These are phyloP conservation scores for Cryphonectria naterciae DNA, from an alignment of 2,329 filamentous ascomycete genomes.

Conservation along the genomic window DNA sequence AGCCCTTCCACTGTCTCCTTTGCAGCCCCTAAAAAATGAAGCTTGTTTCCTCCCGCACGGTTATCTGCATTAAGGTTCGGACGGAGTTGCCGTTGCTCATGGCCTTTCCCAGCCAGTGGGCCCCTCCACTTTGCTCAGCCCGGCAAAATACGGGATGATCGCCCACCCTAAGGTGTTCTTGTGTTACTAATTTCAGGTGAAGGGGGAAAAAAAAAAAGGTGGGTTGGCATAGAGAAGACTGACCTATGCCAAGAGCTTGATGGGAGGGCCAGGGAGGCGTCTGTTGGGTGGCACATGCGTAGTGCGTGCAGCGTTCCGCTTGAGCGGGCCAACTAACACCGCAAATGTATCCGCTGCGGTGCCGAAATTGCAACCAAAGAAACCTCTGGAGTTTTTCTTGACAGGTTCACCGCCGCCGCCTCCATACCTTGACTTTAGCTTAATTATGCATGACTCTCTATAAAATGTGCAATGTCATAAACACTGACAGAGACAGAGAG, in stretches of 20 bases:
- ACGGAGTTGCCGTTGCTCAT: constrained; percentile 1
- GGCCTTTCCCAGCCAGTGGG: not conserved
- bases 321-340: not conserved
- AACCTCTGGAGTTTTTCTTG: not conserved
- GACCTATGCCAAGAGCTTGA: not conserved
- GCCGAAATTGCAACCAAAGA: not conserved
- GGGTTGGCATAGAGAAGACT: not conserved
- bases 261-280: no score
- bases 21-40: constrained; percentile 2
- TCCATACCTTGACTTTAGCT: not conserved
- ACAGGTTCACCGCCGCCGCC: not conserved
- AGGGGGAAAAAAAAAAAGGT: not conserved
- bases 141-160: not conserved
- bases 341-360: not conserved
- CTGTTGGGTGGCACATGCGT: no score
- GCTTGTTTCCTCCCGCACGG: constrained; percentile 10
- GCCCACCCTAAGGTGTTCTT: not conserved
- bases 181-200: not conserved
- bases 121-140: constrained; percentile 2
- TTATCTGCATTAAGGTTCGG: constrained; percentile 15
- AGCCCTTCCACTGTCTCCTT: not conserved
- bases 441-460: not conserved
- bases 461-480: not conserved
- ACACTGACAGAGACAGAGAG: not conserved
- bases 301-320: not conserved